Conservation (phyloP, 805 yeast genomes). For the Lachancea thermotolerans region DNA sequence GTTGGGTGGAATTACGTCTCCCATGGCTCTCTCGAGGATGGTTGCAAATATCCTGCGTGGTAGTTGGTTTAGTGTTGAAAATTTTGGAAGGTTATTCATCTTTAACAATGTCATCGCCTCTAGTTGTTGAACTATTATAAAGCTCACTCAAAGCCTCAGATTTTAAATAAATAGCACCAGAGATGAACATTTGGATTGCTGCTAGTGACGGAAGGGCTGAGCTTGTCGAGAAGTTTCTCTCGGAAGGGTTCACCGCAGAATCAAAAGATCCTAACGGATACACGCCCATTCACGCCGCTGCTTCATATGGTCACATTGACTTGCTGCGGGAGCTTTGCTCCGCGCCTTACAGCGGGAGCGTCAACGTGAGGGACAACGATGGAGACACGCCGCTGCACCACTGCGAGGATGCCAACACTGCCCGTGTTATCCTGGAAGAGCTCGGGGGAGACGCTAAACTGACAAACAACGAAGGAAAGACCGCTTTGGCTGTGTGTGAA, state of each 20-base stretch:
- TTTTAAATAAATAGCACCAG: not conserved
- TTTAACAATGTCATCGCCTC: not conserved
- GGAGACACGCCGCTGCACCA: constrained; percentile 96
- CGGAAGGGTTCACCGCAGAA: constrained; percentile 53
- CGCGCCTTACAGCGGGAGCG: constrained; percentile 60
- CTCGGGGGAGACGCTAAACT: constrained; percentile 58
- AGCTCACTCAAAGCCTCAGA: too few species aligned
- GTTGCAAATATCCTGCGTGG: not conserved
- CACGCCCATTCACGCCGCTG: constrained; percentile 97
- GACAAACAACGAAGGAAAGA: constrained; percentile 67
- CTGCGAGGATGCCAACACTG: constrained; percentile 64
- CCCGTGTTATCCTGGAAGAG: constrained; percentile 58
- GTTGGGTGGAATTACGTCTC: constrained; percentile 12
- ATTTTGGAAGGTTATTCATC: constrained; percentile 2
- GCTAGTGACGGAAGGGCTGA: constrained; percentile 76
- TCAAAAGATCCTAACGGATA: constrained; percentile 88
- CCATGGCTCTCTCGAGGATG: not conserved
- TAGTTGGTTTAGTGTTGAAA: not conserved
- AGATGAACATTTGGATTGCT: constrained; percentile 83
- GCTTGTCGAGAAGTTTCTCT: constrained; percentile 49
- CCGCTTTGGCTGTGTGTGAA: constrained; percentile 64
- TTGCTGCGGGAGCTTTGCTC: constrained; percentile 37
- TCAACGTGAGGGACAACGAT: constrained; percentile 76
- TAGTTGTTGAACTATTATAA: not conserved
- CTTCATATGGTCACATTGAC: constrained; percentile 78